Base-by-base conservation (phyloP, 805 yeast genomes). In the Cyberlindnera subsufficiens region DNA sequence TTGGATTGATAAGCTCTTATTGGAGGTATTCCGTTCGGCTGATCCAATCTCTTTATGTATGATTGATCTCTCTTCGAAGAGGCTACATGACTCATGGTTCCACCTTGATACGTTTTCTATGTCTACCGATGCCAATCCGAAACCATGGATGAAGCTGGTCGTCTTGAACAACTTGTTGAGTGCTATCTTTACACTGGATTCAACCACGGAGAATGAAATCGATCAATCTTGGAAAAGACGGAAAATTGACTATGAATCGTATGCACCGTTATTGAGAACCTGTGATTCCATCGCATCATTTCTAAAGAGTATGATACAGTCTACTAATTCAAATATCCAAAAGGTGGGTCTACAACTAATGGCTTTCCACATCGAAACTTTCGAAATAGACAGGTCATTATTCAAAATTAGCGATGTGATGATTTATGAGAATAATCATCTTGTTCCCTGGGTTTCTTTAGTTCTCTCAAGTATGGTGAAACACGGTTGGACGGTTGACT, bases 91-190 rank as follows among this genome's bases (percentile, higher is more conserved):
- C 15, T 36, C 42, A 5, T 54, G 59, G 58, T 38, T 51, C 70
- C 41, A 47, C 69, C 32, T 60, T 64, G 7, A 35, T 5, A 17
- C 53, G 0, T 32, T 54, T 7, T 38, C 44, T 36, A 17, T 49
- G 13, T 11, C 43, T 18, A 13, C 46, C 19, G 17, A 42, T 34
- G 10, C 39, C 0, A 20, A 45, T 30, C 38, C 51, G 0, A 49
- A 51, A 5, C 56, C 67, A 0, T 78, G 82, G 82, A 54, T 77
- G 11, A 47, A 66, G 4, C 40, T 62, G 1, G 41, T 54, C 7
- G 77, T 75, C 0, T 25, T 69, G 7, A 42, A 61, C 1, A 61
- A 53, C 32, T 47, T 75, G 16, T n/a, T 52, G 15, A 44, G 45
- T 17, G 40, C 56, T 1, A 42, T 47, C 8, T 51, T 35, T 39